Percentiles rank a stretch among this genome's conserved stretches.
Evolutionary conservation across 2,329 filamentous ascomycete species (phyloP).

Genomic region (Pestalotiopsis sp.): DNA sequence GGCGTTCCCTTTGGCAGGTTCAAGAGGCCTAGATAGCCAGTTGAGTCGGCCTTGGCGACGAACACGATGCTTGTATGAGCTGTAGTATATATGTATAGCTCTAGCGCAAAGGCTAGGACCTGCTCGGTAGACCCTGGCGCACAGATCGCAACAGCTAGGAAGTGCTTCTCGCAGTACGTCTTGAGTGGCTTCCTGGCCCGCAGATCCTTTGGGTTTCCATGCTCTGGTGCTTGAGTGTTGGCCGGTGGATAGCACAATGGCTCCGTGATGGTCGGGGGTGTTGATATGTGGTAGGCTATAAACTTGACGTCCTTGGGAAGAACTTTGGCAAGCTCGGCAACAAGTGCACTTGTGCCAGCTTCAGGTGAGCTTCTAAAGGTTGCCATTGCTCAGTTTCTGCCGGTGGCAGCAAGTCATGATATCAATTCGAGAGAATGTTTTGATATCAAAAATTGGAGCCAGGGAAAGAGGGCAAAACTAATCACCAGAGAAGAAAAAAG

Average conservation of each 20-base stretch:
- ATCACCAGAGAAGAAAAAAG: neutral
- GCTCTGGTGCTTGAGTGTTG: constrained; percentile 36
- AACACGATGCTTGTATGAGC: constrained; percentile 83
- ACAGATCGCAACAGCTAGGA: constrained; percentile 56
- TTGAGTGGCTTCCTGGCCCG: constrained; percentile 31
- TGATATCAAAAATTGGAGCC: no score
- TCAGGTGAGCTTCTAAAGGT: constrained; percentile 16
- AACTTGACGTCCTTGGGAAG: constrained; percentile 62
- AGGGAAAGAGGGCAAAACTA: no score
- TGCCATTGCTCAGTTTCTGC: constrained; percentile 17
- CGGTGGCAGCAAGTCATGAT: neutral
- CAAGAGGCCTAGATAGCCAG: constrained; percentile 77
- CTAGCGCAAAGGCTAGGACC: constrained; percentile 80
- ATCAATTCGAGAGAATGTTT: no score
- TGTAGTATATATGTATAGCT: constrained; percentile 86
- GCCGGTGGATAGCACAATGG: constrained; percentile 82
- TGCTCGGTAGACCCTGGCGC: constrained; percentile 36
- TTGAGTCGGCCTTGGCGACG: constrained; percentile 96
- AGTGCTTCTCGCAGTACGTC: constrained; percentile 89
- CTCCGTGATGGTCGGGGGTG: constrained; percentile 73
- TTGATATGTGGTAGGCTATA: constrained; percentile 83
- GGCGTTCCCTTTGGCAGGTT: constrained; percentile 62
- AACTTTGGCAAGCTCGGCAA: constrained; percentile 46
- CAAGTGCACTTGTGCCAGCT: constrained; percentile 30
- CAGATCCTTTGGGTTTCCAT: constrained; percentile 60